phyloP scores from a whole-genome alignment of 1,284 basidiomycete genomes.

The Xerocomus alliaceus region DNA sequence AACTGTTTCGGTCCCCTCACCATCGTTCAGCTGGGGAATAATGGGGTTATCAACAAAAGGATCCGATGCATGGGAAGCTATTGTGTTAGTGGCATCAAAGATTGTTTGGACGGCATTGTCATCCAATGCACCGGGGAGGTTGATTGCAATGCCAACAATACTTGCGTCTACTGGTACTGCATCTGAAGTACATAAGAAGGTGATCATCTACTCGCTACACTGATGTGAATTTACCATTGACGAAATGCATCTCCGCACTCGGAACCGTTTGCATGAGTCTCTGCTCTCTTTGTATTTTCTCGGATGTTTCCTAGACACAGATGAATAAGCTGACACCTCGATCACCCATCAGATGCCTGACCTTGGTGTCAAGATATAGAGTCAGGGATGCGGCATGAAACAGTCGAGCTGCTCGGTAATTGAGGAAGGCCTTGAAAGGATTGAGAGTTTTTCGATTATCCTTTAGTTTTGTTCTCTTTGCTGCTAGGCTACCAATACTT shows the following conservation, averaged over 20 bases:
- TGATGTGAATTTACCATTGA: neutral
- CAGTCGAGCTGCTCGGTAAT: neutral
- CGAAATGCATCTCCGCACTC: neutral
- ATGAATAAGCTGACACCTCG: too few relatives aligned
- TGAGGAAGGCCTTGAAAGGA: neutral
- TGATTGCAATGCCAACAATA: neutral
- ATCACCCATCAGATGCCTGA: too few relatives aligned
- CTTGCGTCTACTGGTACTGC: neutral
- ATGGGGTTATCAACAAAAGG: too few relatives aligned
- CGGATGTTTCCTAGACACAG: neutral
- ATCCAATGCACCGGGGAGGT: neutral
- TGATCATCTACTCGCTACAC: neutral
- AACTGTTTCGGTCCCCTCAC: too few relatives aligned
- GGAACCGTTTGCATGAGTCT: neutral
- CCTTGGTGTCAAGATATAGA: neutral
- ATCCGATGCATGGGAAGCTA: too few relatives aligned
- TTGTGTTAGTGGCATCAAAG: too few relatives aligned
- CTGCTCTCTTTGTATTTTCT: conserved; percentile 1
- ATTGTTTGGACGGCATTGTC: neutral
- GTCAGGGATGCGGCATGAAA: neutral
- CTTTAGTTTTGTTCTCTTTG: neutral
- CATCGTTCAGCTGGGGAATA: too few relatives aligned
- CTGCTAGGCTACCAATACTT: neutral
- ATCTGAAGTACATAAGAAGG: neutral
- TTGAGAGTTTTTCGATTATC: neutral